Base-by-base conservation (phyloP, 169 alveolate species). In the Condylostoma magnum region DNA sequence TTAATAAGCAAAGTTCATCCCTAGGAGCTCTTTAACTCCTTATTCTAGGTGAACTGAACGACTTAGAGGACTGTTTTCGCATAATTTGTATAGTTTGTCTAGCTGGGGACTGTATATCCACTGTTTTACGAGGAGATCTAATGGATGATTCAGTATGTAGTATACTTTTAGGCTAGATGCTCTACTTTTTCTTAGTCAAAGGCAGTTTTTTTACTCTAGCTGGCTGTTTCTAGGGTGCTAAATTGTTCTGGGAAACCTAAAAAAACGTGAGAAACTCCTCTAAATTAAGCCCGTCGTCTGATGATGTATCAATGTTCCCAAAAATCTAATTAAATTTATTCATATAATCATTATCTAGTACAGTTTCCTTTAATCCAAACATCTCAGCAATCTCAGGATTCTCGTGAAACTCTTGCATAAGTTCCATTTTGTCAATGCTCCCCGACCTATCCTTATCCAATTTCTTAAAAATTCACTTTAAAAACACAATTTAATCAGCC, bases 201-300 rank as follows among this genome's bases (percentile, higher is more conserved):
- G 22, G n/a, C 8, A 51, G 69, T 31, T 57, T 57, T 57, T 57
- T 51, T 28, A n/a, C 30, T 33, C 15, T 41, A 41, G 48, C n/a
- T n/a, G n/a, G n/a, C n/a, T n/a, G n/a, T n/a, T n/a, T n/a, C n/a
- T n/a, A n/a, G n/a, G n/a, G n/a, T n/a, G n/a, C n/a, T n/a, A n/a
- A n/a, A n/a, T n/a, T n/a, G n/a, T n/a, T n/a, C n/a, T n/a, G n/a
- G n/a, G n/a, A n/a, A n/a, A n/a, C n/a, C 44, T 67, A 53, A 36
- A 28, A 67, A 50, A 67, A 50, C 60, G 15, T 33, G 4, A 67
- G 51, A 27, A 67, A 67, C 53, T 67, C 53, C 25, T 67, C 76
- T 18, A 46, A 28, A 47, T 30, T 48, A 33, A 67, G 12, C 4
- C 31, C 30, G n/a, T 46, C 76, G 0, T 30, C 66, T 6, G 4